Evolutionary conservation across 768 basidiomycete genomes (phyloP).

Genomic region (Kwoniella botswanensis): DNA sequence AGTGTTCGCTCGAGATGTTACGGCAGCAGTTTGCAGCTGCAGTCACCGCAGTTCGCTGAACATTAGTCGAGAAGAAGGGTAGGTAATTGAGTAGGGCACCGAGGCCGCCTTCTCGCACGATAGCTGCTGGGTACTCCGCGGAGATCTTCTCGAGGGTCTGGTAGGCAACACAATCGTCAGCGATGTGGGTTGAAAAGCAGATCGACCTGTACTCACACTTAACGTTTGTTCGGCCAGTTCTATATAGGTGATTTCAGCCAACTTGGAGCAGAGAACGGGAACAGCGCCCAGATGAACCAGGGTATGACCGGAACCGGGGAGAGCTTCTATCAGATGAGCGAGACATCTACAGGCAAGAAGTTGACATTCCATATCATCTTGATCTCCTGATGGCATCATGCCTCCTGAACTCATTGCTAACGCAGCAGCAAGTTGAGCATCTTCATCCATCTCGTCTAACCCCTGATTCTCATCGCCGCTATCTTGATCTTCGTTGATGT

Average conservation of each 20-base stretch:
- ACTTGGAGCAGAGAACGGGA: constrained; percentile 93
- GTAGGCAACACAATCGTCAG: constrained; percentile 26
- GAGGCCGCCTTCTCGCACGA: constrained; percentile 93
- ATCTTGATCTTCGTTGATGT: constrained; percentile 41
- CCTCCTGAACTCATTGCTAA: constrained; percentile 72
- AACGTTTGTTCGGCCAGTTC: constrained; percentile 98
- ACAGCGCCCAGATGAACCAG: constrained; percentile 99
- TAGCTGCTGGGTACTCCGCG: constrained; percentile 92
- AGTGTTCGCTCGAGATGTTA: constrained; percentile 85
- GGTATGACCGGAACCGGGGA: constrained; percentile 95
- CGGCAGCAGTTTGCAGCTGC: constrained; percentile 97
- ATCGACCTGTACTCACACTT: constrained; percentile 69
- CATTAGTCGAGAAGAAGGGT: constrained; percentile 97
- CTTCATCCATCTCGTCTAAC: constrained; percentile 63
- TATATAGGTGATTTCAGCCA: constrained; percentile 96
- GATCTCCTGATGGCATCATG: constrained; percentile 60
- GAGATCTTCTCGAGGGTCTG: constrained; percentile 94
- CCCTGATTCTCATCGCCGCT: constrained; percentile 66
- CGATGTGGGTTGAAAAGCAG: too few relatives aligned
- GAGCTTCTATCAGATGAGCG: constrained; percentile 98
- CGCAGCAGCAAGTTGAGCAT: constrained; percentile 85
- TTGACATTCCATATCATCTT: constrained; percentile 73
- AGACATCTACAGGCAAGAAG: constrained; percentile 94
- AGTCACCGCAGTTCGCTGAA: constrained; percentile 93
- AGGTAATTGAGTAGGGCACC: constrained; percentile 91